Percentiles rank a stretch among this genome's conserved stretches.
Conservation (phyloP, 2,329 filamentous ascomycete genomes). For the Aspergillus tubingensis region DNA sequence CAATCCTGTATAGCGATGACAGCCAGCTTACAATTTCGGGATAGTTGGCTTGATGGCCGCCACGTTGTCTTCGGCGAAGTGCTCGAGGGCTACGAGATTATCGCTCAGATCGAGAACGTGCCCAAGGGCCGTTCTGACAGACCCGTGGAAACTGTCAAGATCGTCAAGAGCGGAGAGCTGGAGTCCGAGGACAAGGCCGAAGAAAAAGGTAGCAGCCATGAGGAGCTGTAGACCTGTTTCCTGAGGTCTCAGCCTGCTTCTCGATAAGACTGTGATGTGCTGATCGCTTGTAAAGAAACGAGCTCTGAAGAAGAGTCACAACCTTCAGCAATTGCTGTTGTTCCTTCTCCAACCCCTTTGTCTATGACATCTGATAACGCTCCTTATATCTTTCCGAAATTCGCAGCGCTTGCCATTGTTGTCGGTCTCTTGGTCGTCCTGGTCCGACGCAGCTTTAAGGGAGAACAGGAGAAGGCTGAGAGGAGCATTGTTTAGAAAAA, state of each 20-base stretch:
- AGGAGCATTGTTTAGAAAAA: constrained; percentile 20
- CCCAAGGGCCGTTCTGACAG: constrained; percentile 59
- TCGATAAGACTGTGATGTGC: constrained; percentile 29
- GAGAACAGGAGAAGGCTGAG: constrained; percentile 16
- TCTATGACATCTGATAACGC: constrained; percentile 12
- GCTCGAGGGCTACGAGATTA: constrained; percentile 59
- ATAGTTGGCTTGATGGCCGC: constrained; percentile 61
- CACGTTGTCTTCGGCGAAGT: constrained; percentile 72
- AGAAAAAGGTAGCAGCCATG: constrained; percentile 66
- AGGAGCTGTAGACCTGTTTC: constrained; percentile 59
- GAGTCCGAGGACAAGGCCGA: constrained; percentile 39
- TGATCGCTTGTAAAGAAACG: constrained; percentile 35
- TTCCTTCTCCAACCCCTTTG: constrained; percentile 10
- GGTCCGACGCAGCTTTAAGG: constrained; percentile 13
- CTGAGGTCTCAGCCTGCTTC: constrained; percentile 29
- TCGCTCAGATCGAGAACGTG: constrained; percentile 66
- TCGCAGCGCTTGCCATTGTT: constrained; percentile 23
- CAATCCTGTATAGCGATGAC: background rate
- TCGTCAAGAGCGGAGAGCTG: constrained; percentile 67
- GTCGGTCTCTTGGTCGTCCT: constrained; percentile 23
- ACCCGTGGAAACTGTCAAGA: constrained; percentile 61
- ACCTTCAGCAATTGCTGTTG: constrained; percentile 8
- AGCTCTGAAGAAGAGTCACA: constrained; percentile 19
- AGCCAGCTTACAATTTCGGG: constrained; percentile 9
- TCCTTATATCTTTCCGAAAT: constrained; percentile 15